Base-by-base conservation (phyloP, 306 rosid genomes). In the Cucurbita pepo region DNA sequence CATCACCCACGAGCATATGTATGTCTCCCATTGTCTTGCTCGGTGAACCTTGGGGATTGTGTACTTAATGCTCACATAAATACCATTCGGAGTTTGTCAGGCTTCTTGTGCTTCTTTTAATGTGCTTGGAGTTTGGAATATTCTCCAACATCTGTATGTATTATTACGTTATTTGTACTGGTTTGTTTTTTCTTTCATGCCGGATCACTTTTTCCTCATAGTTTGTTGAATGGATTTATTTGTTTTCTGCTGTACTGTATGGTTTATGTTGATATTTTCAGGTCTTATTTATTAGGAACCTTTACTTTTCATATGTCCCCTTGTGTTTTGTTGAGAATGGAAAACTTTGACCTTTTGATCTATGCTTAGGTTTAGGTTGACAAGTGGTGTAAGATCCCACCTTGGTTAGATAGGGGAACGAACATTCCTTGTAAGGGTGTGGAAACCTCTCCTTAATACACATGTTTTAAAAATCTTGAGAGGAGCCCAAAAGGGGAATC, bases 121-220 rank as follows among this genome's bases (percentile, higher is more conserved):
- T 6, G 71, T 18, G 71, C 71, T 64, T 64, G 53, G 71, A 64
- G 71, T 64, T 64, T 64, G 71, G 71, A 64, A 64, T 64, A 41
- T 64, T 64, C 71, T 18, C 71, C 53, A n/a, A 64, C 52, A 63
- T 13, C 5, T 11, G 12, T 11, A 47, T 47, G 51, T 47, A 10
- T 47, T 15, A 47, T 15, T 56, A 8, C 0, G 10, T 56, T 19
- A 56, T 19, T 52, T 21, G 21, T 52, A 16, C 1, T 52, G 6
- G 5, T 5, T 41, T 6, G 2, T 41, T 41, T 10, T 52, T 52
- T 15, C 19, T 14, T 4, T 52, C 16, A n/a, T 14, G 56, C 3
- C 15, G 56, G 9, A 16, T 14, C 56, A 6, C 9, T 52, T 52
- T 52, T 52, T 52, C 21, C 56, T 52, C 21, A 52, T 52, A 16